Conservation (phyloP, 108 stramenopile genomes). For the Cyclotella atomus region DNA sequence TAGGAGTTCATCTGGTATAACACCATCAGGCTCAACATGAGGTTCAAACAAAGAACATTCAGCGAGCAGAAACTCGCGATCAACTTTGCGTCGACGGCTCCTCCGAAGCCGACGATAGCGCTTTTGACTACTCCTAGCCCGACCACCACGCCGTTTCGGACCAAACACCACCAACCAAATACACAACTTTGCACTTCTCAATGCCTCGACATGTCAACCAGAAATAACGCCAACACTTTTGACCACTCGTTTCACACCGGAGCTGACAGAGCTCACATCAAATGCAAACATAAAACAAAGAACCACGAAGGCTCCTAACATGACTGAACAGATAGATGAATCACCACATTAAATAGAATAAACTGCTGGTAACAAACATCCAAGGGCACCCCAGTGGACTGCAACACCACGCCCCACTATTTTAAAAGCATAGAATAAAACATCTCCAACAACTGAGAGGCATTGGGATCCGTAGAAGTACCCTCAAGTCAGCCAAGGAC, state of each 20-base stretch:
- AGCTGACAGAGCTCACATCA: no score
- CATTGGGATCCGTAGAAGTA: slow-evolving; percentile 1
- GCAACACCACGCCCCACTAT: not conserved
- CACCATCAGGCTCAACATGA: not conserved
- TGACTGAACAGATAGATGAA: no score
- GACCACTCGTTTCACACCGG: not conserved
- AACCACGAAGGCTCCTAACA: no score
- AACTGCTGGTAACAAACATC: not conserved
- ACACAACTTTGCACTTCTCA: no score
- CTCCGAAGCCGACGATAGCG: not conserved
- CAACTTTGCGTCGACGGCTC: not conserved
- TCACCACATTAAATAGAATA: not conserved
- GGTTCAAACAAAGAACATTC: not conserved
- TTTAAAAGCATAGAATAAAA: not conserved
- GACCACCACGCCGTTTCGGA: not conserved
- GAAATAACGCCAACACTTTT: not conserved
- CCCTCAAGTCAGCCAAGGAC: not conserved
- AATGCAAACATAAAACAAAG: no score
- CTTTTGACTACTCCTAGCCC: not conserved
- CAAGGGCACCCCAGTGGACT: not conserved
- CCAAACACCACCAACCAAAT: no score
- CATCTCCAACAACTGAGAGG: not conserved
- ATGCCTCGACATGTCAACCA: not conserved
- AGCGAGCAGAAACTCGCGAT: not conserved
- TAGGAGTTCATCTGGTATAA: not conserved